Base-by-base conservation (phyloP, 1,284 basidiomycete species). In the Pulveroboletus sp. region DNA sequence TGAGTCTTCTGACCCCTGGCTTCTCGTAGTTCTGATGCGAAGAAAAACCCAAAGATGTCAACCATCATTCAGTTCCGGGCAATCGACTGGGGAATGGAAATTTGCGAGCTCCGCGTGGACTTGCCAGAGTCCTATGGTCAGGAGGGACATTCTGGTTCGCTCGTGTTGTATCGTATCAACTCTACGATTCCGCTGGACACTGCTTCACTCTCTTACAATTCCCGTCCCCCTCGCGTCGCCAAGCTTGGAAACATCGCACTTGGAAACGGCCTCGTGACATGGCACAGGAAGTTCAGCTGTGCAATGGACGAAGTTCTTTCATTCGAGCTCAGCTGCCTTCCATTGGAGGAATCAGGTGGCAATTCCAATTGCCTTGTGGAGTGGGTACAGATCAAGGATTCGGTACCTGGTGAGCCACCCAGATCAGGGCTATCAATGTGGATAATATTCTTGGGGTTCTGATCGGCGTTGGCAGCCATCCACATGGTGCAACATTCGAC, bases 51-150 rank as follows among this genome's bases (percentile, higher is more conserved):
- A 38, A 40, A 61, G 60, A 43, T 63, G 45, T 63, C 60, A 7
- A 61, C 61, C 1, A 52, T 61, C 22, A 24, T 61, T 17, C 60
- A 61, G 26, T 61, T 61, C 43, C 60, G 62, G 6, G 62, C 62
- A 0, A 61, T 61, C 4, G 60, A 61, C 45, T 61, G 62, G 62
- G 60, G 62, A 8, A 61, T 63, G 62, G 62, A 56, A n/a, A 61
- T 44, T 2, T 61, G 60, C 17, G 60, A 61, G 26, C 61, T 61
- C 31, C 60, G 63, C 28, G 3, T 61, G 8, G 56, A 63, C 26
- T 15, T 61, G 11, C 61, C 61, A 4, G 57, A 56, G 29, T 35
- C 22, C 2, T 56, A 35, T 8, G 44, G 57, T 29, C 57, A 49
- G 6, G 47, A 28, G 8, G 48, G 47, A 6, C 57, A 50, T 22